Evolutionary conservation across 257 asterid species (phyloP).

Genomic region (Plectranthus barbatus): DNA sequence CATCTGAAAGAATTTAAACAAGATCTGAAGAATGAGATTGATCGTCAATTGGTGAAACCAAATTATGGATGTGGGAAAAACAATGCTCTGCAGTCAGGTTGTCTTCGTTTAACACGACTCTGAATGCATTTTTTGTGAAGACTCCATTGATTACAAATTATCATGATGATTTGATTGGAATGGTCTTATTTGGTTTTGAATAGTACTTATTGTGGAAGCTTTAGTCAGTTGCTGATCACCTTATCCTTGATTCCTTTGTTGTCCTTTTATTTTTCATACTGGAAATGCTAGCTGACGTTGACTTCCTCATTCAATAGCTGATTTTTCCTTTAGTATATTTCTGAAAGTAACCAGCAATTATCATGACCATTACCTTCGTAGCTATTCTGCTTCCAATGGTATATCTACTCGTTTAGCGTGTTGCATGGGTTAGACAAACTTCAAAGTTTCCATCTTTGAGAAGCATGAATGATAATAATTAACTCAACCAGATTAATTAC

Average conservation of each 20-base stretch:
- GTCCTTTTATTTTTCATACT: background rate
- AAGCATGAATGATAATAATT: no score
- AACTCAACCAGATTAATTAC: background rate
- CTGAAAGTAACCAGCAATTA: background rate
- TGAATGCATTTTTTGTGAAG: background rate
- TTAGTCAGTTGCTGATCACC: background rate
- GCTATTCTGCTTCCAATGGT: background rate
- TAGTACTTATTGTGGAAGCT: background rate
- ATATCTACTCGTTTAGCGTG: background rate
- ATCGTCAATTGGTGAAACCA: conserved; percentile 33
- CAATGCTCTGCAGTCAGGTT: conserved; percentile 47
- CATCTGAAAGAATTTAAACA: conserved; percentile 65
- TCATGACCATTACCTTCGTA: background rate
- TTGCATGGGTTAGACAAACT: background rate
- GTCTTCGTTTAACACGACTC: conserved; percentile 4
- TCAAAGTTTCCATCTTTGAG: background rate
- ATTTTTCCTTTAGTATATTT: background rate
- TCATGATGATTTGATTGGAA: no score
- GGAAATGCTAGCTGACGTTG: no score
- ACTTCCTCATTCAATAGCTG: background rate
- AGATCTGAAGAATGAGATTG: conserved; percentile 26
- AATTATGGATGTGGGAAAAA: conserved; percentile 23
- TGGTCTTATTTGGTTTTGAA: no score
- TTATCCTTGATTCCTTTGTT: background rate
- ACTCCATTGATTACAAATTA: background rate